Evolutionary conservation across 805 yeast genomes (phyloP).

Genomic region (Sugiyamaella floridensis): DNA sequence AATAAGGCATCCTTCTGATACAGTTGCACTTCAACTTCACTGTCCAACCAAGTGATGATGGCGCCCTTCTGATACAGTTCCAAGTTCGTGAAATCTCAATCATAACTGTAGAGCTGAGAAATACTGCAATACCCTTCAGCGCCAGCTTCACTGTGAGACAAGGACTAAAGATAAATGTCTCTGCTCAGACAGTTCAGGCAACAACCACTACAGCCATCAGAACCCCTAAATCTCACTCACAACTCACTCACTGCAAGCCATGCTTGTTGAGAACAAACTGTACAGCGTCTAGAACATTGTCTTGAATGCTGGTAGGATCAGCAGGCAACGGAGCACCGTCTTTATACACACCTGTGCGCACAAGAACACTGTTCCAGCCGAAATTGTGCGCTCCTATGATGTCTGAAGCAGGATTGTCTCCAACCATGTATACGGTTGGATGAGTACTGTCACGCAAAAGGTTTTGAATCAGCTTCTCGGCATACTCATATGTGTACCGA

Average conservation of each 20-base stretch:
- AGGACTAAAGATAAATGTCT: too few relatives aligned
- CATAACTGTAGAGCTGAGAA: too few relatives aligned
- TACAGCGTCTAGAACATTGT: constrained; percentile 50
- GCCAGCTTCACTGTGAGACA: too few relatives aligned
- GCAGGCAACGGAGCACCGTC: constrained; percentile 40
- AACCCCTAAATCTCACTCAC: too few relatives aligned
- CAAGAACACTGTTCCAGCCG: constrained; percentile 85
- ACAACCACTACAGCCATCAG: too few relatives aligned
- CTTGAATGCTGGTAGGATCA: constrained; percentile 45
- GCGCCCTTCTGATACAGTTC: too few relatives aligned
- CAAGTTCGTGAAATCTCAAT: too few relatives aligned
- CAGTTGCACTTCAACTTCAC: too few relatives aligned
- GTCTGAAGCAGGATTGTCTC: constrained; percentile 93
- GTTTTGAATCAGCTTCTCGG: constrained; percentile 60
- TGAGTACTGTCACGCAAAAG: constrained; percentile 19
- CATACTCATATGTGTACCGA: constrained; percentile 71
- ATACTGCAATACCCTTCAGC: too few relatives aligned
- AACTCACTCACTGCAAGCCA: background rate
- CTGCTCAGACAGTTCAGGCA: too few relatives aligned
- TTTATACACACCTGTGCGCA: constrained; percentile 80
- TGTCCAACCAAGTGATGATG: too few relatives aligned
- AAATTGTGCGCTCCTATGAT: constrained; percentile 79
- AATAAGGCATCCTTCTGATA: too few relatives aligned
- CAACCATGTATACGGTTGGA: constrained; percentile 72
- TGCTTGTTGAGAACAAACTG: constrained; percentile 17